Percentiles rank a stretch among this genome's conserved stretches.
These are phyloP conservation scores for Ceratocystis cacaofunesta DNA, from an alignment of 2,329 filamentous ascomycete species.

Conservation along the genomic window DNA sequence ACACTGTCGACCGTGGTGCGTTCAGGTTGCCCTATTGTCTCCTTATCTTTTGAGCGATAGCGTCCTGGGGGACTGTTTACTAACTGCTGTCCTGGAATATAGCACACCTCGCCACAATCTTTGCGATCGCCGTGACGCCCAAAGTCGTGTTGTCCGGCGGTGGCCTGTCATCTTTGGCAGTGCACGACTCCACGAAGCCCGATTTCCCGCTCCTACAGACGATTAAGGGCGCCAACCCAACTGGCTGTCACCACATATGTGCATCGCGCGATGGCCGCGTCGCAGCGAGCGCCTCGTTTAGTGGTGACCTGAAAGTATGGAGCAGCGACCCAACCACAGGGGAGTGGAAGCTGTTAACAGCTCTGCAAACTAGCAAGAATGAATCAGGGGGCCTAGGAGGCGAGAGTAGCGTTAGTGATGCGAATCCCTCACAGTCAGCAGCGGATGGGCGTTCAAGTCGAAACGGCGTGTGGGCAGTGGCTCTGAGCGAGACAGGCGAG, in stretches of 20 bases:
- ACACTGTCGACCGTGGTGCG: slow-evolving; percentile 75
- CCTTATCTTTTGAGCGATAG: not conserved
- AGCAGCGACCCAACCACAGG: slow-evolving; percentile 36
- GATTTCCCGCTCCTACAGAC: slow-evolving; percentile 68
- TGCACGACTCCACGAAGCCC: slow-evolving; percentile 59
- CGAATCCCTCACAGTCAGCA: not conserved
- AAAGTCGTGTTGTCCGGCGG: slow-evolving; percentile 67
- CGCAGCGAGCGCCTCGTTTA: slow-evolving; percentile 77
- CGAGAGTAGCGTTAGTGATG: slow-evolving; percentile 25
- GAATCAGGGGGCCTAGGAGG: slow-evolving; percentile 13
- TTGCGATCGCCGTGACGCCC: slow-evolving; percentile 61
- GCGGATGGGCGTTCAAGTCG: not conserved
- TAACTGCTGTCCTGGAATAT: slow-evolving; percentile 18
- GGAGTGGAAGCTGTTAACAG: slow-evolving; percentile 35
- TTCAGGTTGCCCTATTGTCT: slow-evolving; percentile 13
- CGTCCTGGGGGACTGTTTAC: not conserved
- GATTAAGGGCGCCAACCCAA: slow-evolving; percentile 62
- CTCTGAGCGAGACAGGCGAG: slow-evolving; percentile 67
- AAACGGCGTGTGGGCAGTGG: slow-evolving; percentile 74
- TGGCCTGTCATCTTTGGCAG: slow-evolving; percentile 65
- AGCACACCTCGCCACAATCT: slow-evolving; percentile 79
- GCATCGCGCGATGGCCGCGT: slow-evolving; percentile 52
- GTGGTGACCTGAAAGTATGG: slow-evolving; percentile 81
- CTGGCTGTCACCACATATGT: slow-evolving; percentile 82
- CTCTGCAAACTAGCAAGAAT: slow-evolving; percentile 27